A percentile compares a stretch with the other conserved stretches of the same genome.
Evolutionary conservation across 495 filamentous ascomycete species (phyloP).

Genomic region (Penicillium tannophilum): DNA sequence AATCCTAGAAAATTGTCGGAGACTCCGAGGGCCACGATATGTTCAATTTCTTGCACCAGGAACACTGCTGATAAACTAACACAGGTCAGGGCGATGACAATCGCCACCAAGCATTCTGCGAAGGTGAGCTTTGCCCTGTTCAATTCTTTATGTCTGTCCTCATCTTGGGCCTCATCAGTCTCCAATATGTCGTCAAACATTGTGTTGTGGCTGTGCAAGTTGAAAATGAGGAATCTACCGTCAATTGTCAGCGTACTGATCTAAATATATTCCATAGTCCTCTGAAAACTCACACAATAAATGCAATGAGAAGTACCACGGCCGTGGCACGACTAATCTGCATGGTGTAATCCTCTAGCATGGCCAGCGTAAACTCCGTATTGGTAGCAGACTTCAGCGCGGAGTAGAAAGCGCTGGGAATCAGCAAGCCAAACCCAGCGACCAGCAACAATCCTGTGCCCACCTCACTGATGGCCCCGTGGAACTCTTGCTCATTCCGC

Average conservation of each 20-base stretch:
- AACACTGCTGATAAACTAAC: slow-evolving; percentile 82
- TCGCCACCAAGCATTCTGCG: slow-evolving; percentile 69
- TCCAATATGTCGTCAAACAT: slow-evolving; percentile 74
- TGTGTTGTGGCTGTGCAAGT: slow-evolving; percentile 78
- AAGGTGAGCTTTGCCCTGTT: slow-evolving; percentile 74
- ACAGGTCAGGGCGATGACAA: slow-evolving; percentile 66
- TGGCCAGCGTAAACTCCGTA: slow-evolving; percentile 29
- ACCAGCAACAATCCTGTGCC: slow-evolving; percentile 79
- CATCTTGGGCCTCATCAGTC: slow-evolving; percentile 69
- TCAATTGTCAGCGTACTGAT: slow-evolving; percentile 1
- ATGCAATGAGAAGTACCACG: slow-evolving; percentile 78
- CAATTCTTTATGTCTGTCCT: slow-evolving; percentile 65
- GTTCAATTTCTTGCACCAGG: slow-evolving; percentile 77
- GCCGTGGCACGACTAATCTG: slow-evolving; percentile 75
- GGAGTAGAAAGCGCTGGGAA: slow-evolving; percentile 76
- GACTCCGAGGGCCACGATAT: slow-evolving; percentile 67
- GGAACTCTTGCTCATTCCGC: slow-evolving; percentile 66
- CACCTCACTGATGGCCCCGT: slow-evolving; percentile 77
- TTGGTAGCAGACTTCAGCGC: slow-evolving; percentile 53
- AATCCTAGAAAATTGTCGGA: slow-evolving; percentile 81
- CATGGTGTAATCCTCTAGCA: slow-evolving; percentile 53
- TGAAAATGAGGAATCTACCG: slow-evolving; percentile 74
- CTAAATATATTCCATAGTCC: background rate
- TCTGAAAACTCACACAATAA: slow-evolving; percentile 48
- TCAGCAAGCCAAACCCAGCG: slow-evolving; percentile 78